Evolutionary conservation across 2,329 filamentous ascomycete species (phyloP), one percentile per base, ranked within the genome.

Genomic region (Neocucurbitaria cava): DNA sequence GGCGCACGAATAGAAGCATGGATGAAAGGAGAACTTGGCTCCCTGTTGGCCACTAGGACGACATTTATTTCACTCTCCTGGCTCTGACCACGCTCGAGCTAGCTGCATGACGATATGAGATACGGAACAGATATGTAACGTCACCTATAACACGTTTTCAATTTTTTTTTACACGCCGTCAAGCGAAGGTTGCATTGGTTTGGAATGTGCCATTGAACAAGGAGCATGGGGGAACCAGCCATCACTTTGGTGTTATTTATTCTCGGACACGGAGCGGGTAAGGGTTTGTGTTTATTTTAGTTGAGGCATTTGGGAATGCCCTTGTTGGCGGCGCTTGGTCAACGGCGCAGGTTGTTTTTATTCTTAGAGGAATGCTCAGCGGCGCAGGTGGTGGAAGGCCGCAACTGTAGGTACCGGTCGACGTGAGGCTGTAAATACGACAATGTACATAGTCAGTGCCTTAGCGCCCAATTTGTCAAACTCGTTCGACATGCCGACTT

Each of bases 1-100:
- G 84, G 20, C 77, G 86, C 46, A 79, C 87, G 28, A 84, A 87
- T 64, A 61, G 87, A 62, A 87, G 85, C 69, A 86, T 89, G 84
- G 87, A 89, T 70, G 83, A 86, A 56, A 78, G 80, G 52, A 74
- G 86, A 58, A 82, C 81, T 55, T 85, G 84, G 84, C 71, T 84
- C 35, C 77, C 78, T 7, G 72, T 80, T 36, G 76, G 73, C 35
- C 62, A 75, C 50, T 73, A 47, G 68, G 21, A 28, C 61, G 59
- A 69, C 47, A 68, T 56, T 58, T 51, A 40, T 40, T 24, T 24
- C n/a, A 15, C 10, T 24, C n/a, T 40, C 36, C 13, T 40, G 13
- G 18, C 38, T 13, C n/a, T 2, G 18, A n/a, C 3, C 21, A 15
- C 18, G 15, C 21, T 40, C 21, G 21, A n/a, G 20, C 18, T 6